Percentiles rank a stretch among this genome's conserved stretches.
These are phyloP conservation scores for Rusavskia elegans DNA, from an alignment of 495 filamentous ascomycete genomes.

Conservation along the genomic window DNA sequence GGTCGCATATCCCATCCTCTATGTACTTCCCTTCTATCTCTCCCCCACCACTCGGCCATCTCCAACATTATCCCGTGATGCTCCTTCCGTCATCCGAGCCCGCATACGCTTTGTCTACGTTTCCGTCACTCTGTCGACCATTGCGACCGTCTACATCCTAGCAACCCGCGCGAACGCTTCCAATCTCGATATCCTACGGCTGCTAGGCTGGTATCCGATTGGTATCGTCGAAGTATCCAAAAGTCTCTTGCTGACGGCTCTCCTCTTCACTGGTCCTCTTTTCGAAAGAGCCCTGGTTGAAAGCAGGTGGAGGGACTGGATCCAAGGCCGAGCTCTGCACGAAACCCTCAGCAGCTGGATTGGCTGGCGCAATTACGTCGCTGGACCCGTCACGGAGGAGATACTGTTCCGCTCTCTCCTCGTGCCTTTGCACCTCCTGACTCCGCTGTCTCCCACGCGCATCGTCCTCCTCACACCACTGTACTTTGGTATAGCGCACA, in stretches of 20 bases:
- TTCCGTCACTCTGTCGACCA: slow-evolving; percentile 46
- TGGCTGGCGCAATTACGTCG: slow-evolving; percentile 49
- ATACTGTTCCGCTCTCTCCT: slow-evolving; percentile 78
- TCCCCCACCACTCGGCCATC: slow-evolving; percentile 66
- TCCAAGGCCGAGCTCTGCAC: slow-evolving; percentile 24
- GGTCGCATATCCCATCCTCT: slow-evolving; percentile 64
- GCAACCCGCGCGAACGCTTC: slow-evolving; percentile 26
- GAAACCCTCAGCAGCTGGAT: slow-evolving; percentile 42
- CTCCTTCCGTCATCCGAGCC: slow-evolving; percentile 75
- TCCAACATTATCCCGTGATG: slow-evolving; percentile 67
- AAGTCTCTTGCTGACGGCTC: slow-evolving; percentile 47
- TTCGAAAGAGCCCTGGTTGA: slow-evolving; percentile 61
- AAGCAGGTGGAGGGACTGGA: slow-evolving; percentile 51
- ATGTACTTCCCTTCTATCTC: slow-evolving; percentile 85
- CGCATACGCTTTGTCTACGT: slow-evolving; percentile 60
- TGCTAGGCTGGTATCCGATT: slow-evolving; percentile 64
- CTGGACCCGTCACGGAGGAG: slow-evolving; percentile 81
- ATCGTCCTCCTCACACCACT: slow-evolving; percentile 70
- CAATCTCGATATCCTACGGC: slow-evolving; percentile 36
- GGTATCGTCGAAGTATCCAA: slow-evolving; percentile 41
- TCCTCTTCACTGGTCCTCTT: slow-evolving; percentile 75
- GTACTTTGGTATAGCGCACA: slow-evolving; percentile 87
- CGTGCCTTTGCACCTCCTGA: slow-evolving; percentile 66
- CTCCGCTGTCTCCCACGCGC: slow-evolving; percentile 32
- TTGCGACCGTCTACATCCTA: slow-evolving; percentile 46